A percentile compares a stretch with the other conserved stretches of the same genome.
These are phyloP conservation scores for Drechslerella stenobrocha DNA, from an alignment of 2,329 filamentous ascomycete species.

Conservation along the genomic window DNA sequence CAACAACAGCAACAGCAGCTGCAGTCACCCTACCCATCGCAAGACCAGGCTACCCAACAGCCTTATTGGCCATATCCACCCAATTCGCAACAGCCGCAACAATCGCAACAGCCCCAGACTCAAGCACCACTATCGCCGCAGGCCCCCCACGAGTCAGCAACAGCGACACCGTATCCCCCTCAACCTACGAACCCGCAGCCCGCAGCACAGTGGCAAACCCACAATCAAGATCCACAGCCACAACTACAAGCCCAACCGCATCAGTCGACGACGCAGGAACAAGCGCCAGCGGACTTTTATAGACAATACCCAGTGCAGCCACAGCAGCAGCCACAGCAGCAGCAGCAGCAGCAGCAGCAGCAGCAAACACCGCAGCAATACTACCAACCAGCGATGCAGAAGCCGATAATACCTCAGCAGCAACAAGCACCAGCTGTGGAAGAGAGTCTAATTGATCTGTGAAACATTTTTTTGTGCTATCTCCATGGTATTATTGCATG, in stretches of 20 bases:
- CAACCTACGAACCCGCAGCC: slow-evolving; percentile 9
- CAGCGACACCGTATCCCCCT: slow-evolving; percentile 23
- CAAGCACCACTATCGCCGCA: slow-evolving; percentile 54
- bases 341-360: slow-evolving; percentile 50
- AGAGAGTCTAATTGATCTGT: slow-evolving; percentile 80
- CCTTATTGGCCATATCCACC: slow-evolving; percentile 51
- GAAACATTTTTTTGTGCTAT: slow-evolving; percentile 46
- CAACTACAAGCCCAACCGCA: slow-evolving; percentile 57
- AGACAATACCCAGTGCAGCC: slow-evolving; percentile 56
- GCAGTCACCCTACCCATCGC: slow-evolving; percentile 49
- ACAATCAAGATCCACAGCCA: slow-evolving; percentile 56
- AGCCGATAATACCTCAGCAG: slow-evolving; percentile 24
- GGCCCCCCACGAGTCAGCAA: slow-evolving; percentile 14
- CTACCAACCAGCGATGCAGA: slow-evolving; percentile 20
- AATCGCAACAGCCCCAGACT: slow-evolving; percentile 61
- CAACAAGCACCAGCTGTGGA: slow-evolving; percentile 61
- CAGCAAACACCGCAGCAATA: slow-evolving; percentile 47
- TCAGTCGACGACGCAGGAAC: slow-evolving; percentile 22
- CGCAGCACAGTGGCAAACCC: slow-evolving; percentile 21
- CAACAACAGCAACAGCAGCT: slow-evolving; percentile 52
- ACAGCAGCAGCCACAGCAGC: slow-evolving; percentile 53
- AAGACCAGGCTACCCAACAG: slow-evolving; percentile 48
- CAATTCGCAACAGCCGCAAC: slow-evolving; percentile 55
- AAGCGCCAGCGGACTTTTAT: slow-evolving; percentile 47
- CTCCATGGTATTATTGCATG: not conserved